Percentiles rank a stretch among this genome's conserved stretches.
These are phyloP conservation scores for Tarenaya hassleriana DNA, from an alignment of 345 rosid species.

Conservation along the genomic window DNA sequence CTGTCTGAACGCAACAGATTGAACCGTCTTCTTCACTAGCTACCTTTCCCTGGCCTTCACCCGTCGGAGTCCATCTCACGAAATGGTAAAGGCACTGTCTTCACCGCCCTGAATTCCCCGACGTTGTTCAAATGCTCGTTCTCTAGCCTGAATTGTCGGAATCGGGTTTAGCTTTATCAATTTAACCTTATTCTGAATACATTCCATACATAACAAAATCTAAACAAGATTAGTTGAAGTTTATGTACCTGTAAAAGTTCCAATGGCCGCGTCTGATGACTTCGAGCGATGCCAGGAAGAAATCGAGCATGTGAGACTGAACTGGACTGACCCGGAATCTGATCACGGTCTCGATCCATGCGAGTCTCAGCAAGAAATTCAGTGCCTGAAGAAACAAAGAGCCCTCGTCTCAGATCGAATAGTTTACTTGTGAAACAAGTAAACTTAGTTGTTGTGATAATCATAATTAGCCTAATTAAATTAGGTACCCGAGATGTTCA, in stretches of 20 bases:
- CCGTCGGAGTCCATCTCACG: slow-evolving; percentile 49
- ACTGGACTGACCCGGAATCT: slow-evolving; percentile 28
- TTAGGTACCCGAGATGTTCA: no score
- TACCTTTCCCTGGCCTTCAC: no score
- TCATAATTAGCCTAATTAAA: no score
- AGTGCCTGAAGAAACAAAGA: slow-evolving; percentile 29
- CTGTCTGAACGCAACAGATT: no score
- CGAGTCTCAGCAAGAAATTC: slow-evolving; percentile 48
- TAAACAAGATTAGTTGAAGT: not conserved
- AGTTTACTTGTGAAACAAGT: no score
- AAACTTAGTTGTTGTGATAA: no score
- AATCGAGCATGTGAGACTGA: slow-evolving; percentile 32
- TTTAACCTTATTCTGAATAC: slow-evolving; percentile 26
- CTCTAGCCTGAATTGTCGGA: slow-evolving; percentile 46
- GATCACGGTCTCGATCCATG: slow-evolving; percentile 57
- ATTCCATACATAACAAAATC: not conserved
- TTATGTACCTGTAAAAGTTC: slow-evolving; percentile 60
- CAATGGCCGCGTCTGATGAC: slow-evolving; percentile 57
- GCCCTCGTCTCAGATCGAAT: not conserved
- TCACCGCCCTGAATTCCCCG: slow-evolving; percentile 73
- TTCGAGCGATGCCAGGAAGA: slow-evolving; percentile 44
- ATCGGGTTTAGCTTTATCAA: slow-evolving; percentile 23
- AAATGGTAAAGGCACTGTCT: slow-evolving; percentile 74
- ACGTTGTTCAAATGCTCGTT: slow-evolving; percentile 79
- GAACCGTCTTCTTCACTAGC: slow-evolving; percentile 18